Conservation (phyloP, 2,329 filamentous ascomycete genomes). For the Arthroderma sp. region DNA sequence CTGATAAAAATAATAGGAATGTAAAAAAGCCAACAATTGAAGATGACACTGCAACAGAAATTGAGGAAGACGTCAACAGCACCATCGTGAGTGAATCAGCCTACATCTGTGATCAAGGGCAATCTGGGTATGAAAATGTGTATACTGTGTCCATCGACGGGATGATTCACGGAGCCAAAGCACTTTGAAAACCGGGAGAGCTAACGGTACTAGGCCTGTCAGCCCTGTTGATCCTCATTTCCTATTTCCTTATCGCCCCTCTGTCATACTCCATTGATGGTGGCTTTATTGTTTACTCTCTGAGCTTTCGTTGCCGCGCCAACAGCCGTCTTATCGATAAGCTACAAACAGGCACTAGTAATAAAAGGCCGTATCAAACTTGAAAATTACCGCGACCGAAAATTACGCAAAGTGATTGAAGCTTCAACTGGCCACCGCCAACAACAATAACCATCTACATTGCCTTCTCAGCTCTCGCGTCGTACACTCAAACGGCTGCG, state of each 20-base stretch:
- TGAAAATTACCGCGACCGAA: no score
- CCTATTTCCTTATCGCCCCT: no score
- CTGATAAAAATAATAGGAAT: constrained; percentile 68
- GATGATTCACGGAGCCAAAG: no score
- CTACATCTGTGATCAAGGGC: no score
- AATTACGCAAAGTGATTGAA: not conserved
- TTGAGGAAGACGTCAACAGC: constrained; percentile 31
- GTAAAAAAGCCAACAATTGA: constrained; percentile 60
- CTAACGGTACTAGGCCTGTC: no score
- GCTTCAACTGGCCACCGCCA: constrained; percentile 1
- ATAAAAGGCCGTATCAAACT: not conserved
- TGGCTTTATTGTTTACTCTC: constrained; percentile 13
- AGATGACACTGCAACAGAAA: constrained; percentile 31
- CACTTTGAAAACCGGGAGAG: no score
- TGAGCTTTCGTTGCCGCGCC: constrained; percentile 18
- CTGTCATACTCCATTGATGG: no score
- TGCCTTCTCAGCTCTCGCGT: not conserved
- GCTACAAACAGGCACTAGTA: not conserved
- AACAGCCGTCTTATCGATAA: constrained; percentile 25
- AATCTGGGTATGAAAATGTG: no score
- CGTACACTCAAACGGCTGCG: not conserved
- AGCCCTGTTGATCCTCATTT: no score
- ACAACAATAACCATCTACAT: no score
- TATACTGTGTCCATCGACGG: no score
- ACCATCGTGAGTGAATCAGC: constrained; percentile 23